Evolutionary conservation across 1,139 yeast species (phyloP), one percentile per base, ranked within the genome.

Genomic region (Protomyces macrosporus): DNA sequence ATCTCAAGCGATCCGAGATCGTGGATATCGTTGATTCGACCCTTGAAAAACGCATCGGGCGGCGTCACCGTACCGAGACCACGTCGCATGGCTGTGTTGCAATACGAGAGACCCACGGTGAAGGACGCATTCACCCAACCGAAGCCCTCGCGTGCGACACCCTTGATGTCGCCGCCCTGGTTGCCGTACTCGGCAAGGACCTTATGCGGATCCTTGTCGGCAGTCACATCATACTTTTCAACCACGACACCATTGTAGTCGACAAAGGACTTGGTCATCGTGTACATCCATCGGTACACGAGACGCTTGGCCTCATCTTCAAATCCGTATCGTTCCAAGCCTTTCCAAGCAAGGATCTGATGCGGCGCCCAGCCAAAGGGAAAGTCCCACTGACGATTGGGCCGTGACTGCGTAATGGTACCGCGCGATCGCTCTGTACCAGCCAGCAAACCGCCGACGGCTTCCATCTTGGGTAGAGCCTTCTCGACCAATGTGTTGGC

Each of bases 341-440:
- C 98, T 53, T 82, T 82, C 98, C 98, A 93, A 0, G 96, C 95
- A 63, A 93, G 76, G 30, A 93, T 89, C 74, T 93, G 98, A 74
- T 95, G 98, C 1, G 98, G 98, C 0, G 98, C 97, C 98, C 98
- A 93, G 4, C 98, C 98, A 72, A 79, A 90, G 5, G 98, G 98
- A 73, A 86, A 93, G 74, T 93, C 98, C 98, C 98, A 93, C 77
- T 93, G 98, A 74, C 98, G 82, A 40, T 88, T 84, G 33, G 96
- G 97, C 70, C 91, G 79, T 60, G 82, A 78, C 37, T 88, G 75
- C 1, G 87, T 84, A 37, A 88, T 78, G 16, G 78, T 84, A 35
- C 97, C 97, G 66, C 96, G 79, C 3, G 93, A 85, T 70, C 81
- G 75, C 69, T 84, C 81, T 0, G 97, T 87, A 52, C 98, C 96